Evolutionary conservation across 2,329 filamentous ascomycete genomes (phyloP), one percentile per base, ranked within the genome.

Genomic region (Botrytis fragariae): DNA sequence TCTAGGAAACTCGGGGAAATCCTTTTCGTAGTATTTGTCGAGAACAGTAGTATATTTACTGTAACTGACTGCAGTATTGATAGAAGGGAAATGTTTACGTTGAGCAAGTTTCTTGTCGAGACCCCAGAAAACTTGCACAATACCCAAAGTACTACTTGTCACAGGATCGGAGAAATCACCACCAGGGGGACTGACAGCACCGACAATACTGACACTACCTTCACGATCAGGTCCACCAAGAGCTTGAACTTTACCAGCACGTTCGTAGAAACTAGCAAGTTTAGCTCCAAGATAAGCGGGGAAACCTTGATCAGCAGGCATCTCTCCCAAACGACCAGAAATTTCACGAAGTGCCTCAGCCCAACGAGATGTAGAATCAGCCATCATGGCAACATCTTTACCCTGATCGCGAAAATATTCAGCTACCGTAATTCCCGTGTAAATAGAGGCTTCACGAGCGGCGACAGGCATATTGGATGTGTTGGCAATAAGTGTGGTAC

Each of bases 401-500:
- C 96, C 96, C 84, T 97, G 94, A 81, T 99, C 96, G 78, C 96
- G 89, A 87, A 98, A 98, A 81, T 99, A 99, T 82, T 99, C 96
- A 60, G 94, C 93, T 0, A 35, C 32, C 32, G 32, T 35, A 35
- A 35, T 35, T 35, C 32, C 32, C 4, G 32, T 99, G 85, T 99
- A 99, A 82, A 99, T 99, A 77, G 96, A 99, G 73, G 96, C 96
- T 84, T 99, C 96, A 85, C 96, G 94, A 75, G 96, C 96, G 77
- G 96, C 96, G 81, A 99, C 96, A 75, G 96, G 96, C 96, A 99
- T 99, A 88, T 99, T 99, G 80, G 96, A 99, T 61, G 96, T 99
- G 85, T 99, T 99, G 83, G 96, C 96, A 82, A 99, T 98, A 75
- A 99, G 88, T 35, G 94, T 97, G 25, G 96, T 99, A 83, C 96